phyloP scores from a whole-genome alignment of 225 moss, liverwort and hornwort species.

The Ulota crispa region DNA sequence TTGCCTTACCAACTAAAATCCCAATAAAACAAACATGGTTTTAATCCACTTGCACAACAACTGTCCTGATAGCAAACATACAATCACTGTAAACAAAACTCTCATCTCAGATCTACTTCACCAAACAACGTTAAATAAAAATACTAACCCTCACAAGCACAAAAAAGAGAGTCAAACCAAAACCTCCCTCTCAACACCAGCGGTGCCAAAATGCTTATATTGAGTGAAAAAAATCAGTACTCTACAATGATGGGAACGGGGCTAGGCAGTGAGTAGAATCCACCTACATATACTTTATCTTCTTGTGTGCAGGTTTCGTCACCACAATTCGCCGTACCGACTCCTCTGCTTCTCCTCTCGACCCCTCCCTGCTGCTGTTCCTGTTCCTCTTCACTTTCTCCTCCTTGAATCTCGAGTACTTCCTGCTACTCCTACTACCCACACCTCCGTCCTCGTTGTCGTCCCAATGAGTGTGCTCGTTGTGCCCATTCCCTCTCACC shows the following conservation, averaged over 20 bases:
- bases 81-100: too few relatives aligned
- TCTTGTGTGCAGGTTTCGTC: slow-evolving; percentile 76
- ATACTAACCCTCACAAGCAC: too few relatives aligned
- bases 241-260: too few relatives aligned
- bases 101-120: too few relatives aligned
- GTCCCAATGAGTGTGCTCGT: slow-evolving; percentile 28
- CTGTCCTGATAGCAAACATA: too few relatives aligned
- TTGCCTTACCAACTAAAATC: too few relatives aligned
- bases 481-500: slow-evolving; percentile 22
- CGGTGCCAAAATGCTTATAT: not conserved
- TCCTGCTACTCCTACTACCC: slow-evolving; percentile 35
- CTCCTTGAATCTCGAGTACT: slow-evolving; percentile 46
- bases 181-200: too few relatives aligned
- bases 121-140: too few relatives aligned
- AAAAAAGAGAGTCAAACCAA: too few relatives aligned
- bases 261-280: not conserved
- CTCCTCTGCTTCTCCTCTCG: slow-evolving; percentile 25
- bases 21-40: too few relatives aligned
- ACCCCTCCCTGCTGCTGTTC: slow-evolving; percentile 20
- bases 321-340: slow-evolving; percentile 55
- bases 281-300: slow-evolving; percentile 68
- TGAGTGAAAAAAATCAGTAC: not conserved
- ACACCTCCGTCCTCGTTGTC: slow-evolving; percentile 19
- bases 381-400: slow-evolving; percentile 22
- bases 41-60: too few relatives aligned